Base-by-base conservation (phyloP, 2,329 filamentous ascomycete genomes). In the Lachnum nothofagi region DNA sequence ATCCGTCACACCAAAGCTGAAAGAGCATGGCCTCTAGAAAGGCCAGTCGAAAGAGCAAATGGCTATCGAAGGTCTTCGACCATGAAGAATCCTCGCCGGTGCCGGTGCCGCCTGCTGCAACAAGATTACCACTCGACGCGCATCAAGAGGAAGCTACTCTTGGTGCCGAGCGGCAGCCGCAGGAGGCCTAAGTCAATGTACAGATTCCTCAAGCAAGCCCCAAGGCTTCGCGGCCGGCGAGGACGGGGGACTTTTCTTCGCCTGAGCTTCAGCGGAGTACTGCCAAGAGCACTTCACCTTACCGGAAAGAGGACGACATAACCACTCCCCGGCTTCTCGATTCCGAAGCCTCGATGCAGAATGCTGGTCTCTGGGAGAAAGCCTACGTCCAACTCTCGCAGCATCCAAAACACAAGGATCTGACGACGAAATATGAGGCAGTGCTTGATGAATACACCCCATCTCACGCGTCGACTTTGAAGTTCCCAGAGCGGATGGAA, bases 361-460 rank as follows among this genome's bases (percentile, higher is more conserved):
- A 31, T 38, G 46, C 46, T 9, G 25, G 27, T 10, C 22, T 49
- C 12, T 49, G 46, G 46, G 46, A 44, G 33, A 49, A 49, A 19
- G 34, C 46, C 10, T 49, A 49, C 31, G 19, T 31, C 0, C 23
- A 16, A 10, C 27, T 48, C 14, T 49, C 46, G 14, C 17, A 39
- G 6, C 33, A 49, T 22, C 22, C 39, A 17, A 44, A 49, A 16
- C 33, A 39, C 24, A 49, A 49, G 22, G 40, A 49, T 14, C 33
- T 44, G 14, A 7, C 44, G 9, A 31, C 19, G 17, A 43, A 49
- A 16, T 49, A 49, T 20, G 46, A 49, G 24, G 41, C 40, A 10
- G 44, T 44, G 17, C 22, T 44, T 3, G 46, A 44, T 5, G 46
- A 38, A 23, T 27, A 22, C 14, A 22, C 40, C 16, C 40, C 46